Evolutionary conservation across 1,139 yeast species (phyloP), one percentile per base, ranked within the genome.

Genomic region (Pichia sp.): DNA sequence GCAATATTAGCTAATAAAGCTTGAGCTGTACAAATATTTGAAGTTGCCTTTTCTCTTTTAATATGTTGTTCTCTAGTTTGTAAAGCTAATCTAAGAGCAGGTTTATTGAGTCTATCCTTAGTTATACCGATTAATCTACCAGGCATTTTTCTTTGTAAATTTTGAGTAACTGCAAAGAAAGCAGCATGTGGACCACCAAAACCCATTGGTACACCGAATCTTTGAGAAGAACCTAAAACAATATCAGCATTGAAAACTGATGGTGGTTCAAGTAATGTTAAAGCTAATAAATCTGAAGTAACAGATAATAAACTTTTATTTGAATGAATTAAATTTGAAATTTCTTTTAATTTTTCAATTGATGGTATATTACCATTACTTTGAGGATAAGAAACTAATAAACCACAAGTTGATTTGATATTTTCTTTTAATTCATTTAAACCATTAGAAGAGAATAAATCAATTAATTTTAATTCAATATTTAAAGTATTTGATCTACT

Each of bases 111-210:
- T 58, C 97, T 76, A 61, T 91, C 98, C 61, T 85, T 86, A 37
- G 95, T 79, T 41, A 85, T 79, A 58, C 98, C 98, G 43, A 91
- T 91, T 44, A 91, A 75, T 67, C 98, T 77, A 35, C 98, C 98
- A 4, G 98, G 98, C 62, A 91, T 86, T 63, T 89, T 89, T 62
- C 98, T 78, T 59, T 86, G 84, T 56, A 84, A 74, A 48, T 77
- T 73, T 47, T 78, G 74, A 21, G 78, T 71, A 38, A 93, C 94
- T 14, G 97, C 86, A 57, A 91, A 89, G 67, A 86, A 91, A 0
- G 96, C 98, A 40, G 98, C 98, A 61, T 91, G 98, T 5, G 98
- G 98, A 26, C 98, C 98, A 58, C 98, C 98, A 58, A 80, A 91
- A 12, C 97, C 98, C 66, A 89, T 77, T 43, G 98, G 97, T 35